These are phyloP conservation scores for Ottelia alismoides DNA, from an alignment of 106 monocot genomes.

Conservation along the genomic window DNA sequence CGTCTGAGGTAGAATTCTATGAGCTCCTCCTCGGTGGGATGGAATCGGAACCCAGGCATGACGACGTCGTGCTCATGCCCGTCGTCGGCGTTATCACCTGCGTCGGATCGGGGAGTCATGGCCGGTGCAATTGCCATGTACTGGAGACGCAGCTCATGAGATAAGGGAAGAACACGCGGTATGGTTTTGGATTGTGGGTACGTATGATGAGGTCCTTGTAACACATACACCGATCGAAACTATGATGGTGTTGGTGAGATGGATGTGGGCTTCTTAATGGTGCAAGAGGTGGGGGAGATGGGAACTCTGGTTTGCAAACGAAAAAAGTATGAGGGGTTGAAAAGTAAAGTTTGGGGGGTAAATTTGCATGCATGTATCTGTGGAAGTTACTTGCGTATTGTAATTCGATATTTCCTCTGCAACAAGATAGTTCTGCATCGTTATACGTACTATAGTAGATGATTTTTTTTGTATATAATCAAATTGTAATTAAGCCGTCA, in stretches of 20 bases:
- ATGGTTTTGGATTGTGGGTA: background rate
- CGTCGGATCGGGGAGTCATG: background rate
- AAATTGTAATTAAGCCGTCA: too few species aligned
- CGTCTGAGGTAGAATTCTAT: constrained; percentile 23
- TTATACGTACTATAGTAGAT: too few species aligned
- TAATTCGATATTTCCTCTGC: too few species aligned
- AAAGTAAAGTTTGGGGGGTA: too few species aligned
- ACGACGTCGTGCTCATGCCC: constrained; percentile 19
- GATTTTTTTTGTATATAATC: too few species aligned
- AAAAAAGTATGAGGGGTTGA: too few species aligned
- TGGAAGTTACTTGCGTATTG: too few species aligned
- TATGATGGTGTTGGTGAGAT: background rate
- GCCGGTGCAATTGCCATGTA: constrained; percentile 11
- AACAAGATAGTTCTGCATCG: too few species aligned
- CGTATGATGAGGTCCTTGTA: background rate
- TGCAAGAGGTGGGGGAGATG: background rate
- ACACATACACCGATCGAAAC: background rate
- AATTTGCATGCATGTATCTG: too few species aligned
- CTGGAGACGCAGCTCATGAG: background rate
- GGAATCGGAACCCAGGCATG: constrained; percentile 29
- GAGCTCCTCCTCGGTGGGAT: constrained; percentile 24
- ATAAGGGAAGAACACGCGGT: background rate
- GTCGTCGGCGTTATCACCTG: constrained; percentile 1
- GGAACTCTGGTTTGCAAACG: too few species aligned
- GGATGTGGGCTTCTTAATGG: background rate